Percentiles rank a stretch among this genome's conserved stretches.
Conservation (phyloP, 768 basidiomycete genomes). For the Pluteus cervinus region DNA sequence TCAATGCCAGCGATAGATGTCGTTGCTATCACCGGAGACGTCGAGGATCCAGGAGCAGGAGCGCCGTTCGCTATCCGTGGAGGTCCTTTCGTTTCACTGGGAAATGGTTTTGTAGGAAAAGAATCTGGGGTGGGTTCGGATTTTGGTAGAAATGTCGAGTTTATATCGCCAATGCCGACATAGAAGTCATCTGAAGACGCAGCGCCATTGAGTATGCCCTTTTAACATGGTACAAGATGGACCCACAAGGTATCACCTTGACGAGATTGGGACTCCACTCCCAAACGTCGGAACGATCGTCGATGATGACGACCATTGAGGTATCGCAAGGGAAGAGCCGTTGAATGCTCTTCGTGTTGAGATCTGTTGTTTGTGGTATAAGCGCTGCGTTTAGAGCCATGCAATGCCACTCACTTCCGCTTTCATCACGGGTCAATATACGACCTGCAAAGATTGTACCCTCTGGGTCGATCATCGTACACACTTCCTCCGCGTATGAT, state of each 20-base stretch:
- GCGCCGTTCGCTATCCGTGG: conserved; percentile 9
- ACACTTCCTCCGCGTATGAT: conserved; percentile 94
- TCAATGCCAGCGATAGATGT: conserved; percentile 13
- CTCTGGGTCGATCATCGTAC: conserved; percentile 88
- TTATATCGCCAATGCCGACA: conserved; percentile 97
- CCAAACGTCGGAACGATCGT: conserved; percentile 98
- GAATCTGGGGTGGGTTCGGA: conserved; percentile 45
- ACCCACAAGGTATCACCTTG: conserved; percentile 91
- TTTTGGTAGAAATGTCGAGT: conserved; percentile 89
- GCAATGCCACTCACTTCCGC: conserved; percentile 67
- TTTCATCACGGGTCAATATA: conserved; percentile 90
- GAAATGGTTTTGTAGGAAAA: conserved; percentile 19
- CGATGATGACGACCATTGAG: conserved; percentile 98
- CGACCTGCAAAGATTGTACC: conserved; percentile 81
- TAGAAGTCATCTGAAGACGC: conserved; percentile 84
- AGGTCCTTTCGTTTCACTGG: too few species aligned
- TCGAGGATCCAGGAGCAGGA: conserved; percentile 1
- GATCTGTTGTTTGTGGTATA: conserved; percentile 54
- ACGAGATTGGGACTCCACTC: conserved; percentile 95
- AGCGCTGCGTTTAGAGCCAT: conserved; percentile 9
- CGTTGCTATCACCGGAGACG: conserved; percentile 1
- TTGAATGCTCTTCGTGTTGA: conserved; percentile 88
- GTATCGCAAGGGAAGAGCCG: conserved; percentile 95
- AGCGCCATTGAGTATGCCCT: not conserved
- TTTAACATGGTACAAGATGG: conserved; percentile 2